phyloP scores from a whole-genome alignment of 139 green algal genomes.

The Chlorella sp. region DNA sequence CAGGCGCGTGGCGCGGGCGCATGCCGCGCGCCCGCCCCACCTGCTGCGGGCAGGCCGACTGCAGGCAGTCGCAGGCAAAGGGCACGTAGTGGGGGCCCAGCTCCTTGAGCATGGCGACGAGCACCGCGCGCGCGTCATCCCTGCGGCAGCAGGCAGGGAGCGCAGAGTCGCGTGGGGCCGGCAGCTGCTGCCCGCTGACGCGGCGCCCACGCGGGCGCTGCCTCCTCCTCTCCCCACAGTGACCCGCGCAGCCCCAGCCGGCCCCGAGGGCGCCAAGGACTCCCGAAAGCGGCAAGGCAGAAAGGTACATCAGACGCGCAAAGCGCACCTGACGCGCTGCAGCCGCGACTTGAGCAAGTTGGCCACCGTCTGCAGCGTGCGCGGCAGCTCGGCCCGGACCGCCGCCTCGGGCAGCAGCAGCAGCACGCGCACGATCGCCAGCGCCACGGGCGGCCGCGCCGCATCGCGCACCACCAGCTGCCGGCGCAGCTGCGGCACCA shows the following conservation, averaged over 20 bases:
- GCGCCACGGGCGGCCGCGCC: conserved; percentile 71
- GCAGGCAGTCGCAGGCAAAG: conserved; percentile 51
- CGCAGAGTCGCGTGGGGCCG: not conserved
- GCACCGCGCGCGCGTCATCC: conserved; percentile 77
- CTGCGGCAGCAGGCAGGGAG: conserved; percentile 21
- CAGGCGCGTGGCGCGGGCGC: too few species aligned
- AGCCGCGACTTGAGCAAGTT: conserved; percentile 67
- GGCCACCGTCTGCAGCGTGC: conserved; percentile 65
- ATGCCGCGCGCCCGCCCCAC: too few species aligned
- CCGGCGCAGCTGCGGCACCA: conserved; percentile 62
- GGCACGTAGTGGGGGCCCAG: conserved; percentile 80
- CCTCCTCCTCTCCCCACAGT: not conserved
- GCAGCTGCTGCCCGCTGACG: not conserved
- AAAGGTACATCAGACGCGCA: not conserved
- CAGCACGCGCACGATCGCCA: conserved; percentile 84
- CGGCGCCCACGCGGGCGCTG: not conserved
- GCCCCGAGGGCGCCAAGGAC: not conserved
- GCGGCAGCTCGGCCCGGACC: conserved; percentile 66
- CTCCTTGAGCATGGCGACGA: conserved; percentile 70
- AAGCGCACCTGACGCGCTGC: conserved; percentile 58
- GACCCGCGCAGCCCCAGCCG: not conserved
- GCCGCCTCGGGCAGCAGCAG: conserved; percentile 70
- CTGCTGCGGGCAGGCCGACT: too few species aligned
- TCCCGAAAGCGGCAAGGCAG: not conserved
- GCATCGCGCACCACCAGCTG: conserved; percentile 55